phyloP scores from a whole-genome alignment of 768 basidiomycete species.

The Suillus tomentosus region DNA sequence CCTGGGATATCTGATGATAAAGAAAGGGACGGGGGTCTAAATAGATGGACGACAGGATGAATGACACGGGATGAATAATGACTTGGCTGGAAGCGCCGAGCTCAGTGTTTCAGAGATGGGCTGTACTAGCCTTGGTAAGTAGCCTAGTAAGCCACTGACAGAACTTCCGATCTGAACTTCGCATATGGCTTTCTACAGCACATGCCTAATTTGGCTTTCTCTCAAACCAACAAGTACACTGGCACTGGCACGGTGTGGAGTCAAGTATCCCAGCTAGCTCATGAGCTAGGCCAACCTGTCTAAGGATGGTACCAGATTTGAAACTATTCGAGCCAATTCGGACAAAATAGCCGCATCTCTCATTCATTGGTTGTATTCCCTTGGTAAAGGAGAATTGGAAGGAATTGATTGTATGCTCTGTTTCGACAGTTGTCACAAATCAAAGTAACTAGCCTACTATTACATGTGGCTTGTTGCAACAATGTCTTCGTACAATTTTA shows the following conservation, averaged over 20 bases:
- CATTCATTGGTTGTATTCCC: neutral
- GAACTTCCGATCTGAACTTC: neutral
- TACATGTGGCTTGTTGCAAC: neutral
- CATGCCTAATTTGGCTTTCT: slow-evolving; percentile 6
- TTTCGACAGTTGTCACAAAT: neutral
- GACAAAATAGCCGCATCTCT: neutral
- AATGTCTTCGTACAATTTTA: neutral
- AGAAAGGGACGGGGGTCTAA: neutral
- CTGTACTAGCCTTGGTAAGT: slow-evolving; percentile 7
- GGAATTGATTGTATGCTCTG: neutral
- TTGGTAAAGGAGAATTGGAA: neutral
- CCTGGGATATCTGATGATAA: slow-evolving; percentile 3
- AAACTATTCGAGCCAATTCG: neutral
- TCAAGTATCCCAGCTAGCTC: neutral
- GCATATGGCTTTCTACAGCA: slow-evolving; percentile 3
- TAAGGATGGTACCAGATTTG: neutral
- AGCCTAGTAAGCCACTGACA: slow-evolving; percentile 6
- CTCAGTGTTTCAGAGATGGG: slow-evolving; percentile 8
- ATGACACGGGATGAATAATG: slow-evolving; percentile 1
- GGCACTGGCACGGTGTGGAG: neutral
- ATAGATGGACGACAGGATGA: slow-evolving; percentile 8
- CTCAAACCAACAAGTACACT: neutral
- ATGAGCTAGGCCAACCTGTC: neutral
- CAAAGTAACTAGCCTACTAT: neutral
- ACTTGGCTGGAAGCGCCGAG: neutral